These are phyloP conservation scores for Amyloporia xantha DNA, from an alignment of 768 basidiomycete genomes.

Conservation along the genomic window DNA sequence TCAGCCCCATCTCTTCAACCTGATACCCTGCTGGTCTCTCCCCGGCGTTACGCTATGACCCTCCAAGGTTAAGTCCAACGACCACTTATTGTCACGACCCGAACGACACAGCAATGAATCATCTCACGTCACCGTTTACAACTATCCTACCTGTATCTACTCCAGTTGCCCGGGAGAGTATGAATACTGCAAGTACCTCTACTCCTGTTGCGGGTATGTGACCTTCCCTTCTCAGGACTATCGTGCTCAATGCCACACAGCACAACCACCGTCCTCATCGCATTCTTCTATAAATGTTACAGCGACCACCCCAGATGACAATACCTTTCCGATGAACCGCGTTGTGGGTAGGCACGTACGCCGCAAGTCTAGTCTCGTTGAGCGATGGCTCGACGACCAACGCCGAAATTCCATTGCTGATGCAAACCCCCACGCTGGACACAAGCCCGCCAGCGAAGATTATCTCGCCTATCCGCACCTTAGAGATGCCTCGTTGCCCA, in stretches of 20 bases:
- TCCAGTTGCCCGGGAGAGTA: too few species aligned
- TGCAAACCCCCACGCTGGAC: slow-evolving; percentile 10
- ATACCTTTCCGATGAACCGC: slow-evolving; percentile 8
- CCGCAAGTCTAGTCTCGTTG: slow-evolving; percentile 34
- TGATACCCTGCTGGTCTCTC: neutral
- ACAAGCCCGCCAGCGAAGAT: slow-evolving; percentile 16
- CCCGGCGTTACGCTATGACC: too few species aligned
- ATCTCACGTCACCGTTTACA: neutral
- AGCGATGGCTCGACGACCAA: slow-evolving; percentile 40
- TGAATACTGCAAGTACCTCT: neutral
- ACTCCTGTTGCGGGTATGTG: too few species aligned
- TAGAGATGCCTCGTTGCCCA: slow-evolving; percentile 23
- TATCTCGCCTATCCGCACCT: slow-evolving; percentile 33
- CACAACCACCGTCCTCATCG: too few species aligned
- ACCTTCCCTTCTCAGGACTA: too few species aligned
- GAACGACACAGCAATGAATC: slow-evolving; percentile 1
- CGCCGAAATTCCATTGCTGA: slow-evolving; percentile 20
- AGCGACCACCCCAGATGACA: too few species aligned
- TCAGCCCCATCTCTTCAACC: neutral
- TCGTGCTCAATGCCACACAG: too few species aligned
- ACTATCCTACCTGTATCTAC: too few species aligned
- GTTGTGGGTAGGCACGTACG: slow-evolving; percentile 19
- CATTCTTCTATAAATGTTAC: too few species aligned
- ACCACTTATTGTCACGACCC: slow-evolving; percentile 1
- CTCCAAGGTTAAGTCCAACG: too few species aligned